phyloP scores from a whole-genome alignment of 2,329 filamentous ascomycete species.

The Aspergillus sp. region DNA sequence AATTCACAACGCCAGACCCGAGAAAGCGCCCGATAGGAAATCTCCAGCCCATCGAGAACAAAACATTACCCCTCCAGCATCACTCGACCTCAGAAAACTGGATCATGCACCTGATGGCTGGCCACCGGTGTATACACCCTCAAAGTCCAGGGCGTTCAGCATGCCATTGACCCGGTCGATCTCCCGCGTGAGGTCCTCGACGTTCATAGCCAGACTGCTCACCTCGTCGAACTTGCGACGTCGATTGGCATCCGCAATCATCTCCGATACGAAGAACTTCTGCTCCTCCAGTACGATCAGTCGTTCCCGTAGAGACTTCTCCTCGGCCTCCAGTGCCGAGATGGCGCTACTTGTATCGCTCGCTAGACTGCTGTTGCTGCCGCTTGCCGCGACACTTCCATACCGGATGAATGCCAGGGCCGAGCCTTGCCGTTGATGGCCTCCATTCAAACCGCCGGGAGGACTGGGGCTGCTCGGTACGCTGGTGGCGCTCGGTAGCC shows the following conservation, averaged over 20 bases:
- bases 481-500: slow-evolving; percentile 23
- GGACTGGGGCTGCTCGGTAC: slow-evolving; percentile 20
- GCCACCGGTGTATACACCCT: slow-evolving; percentile 45
- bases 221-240: slow-evolving; percentile 84
- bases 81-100: neutral
- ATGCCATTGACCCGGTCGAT: slow-evolving; percentile 67
- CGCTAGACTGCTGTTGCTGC: slow-evolving; percentile 52
- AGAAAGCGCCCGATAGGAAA: neutral
- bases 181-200: slow-evolving; percentile 78
- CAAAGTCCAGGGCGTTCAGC: slow-evolving; percentile 66
- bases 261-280: slow-evolving; percentile 81
- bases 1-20: neutral
- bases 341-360: slow-evolving; percentile 57
- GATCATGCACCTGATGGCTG: neutral
- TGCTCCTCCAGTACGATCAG: slow-evolving; percentile 88
- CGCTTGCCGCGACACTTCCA: slow-evolving; percentile 50
- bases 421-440: slow-evolving; percentile 33
- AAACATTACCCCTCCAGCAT: no score
- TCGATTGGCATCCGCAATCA: slow-evolving; percentile 75
- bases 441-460: slow-evolving; percentile 21
- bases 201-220: slow-evolving; percentile 71
- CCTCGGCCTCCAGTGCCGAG: slow-evolving; percentile 73
- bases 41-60: no score
- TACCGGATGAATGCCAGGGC: slow-evolving; percentile 62
- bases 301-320: slow-evolving; percentile 75